phyloP scores from a whole-genome alignment of 2,329 filamentous ascomycete species.

The Pestalotiopsis fici region DNA sequence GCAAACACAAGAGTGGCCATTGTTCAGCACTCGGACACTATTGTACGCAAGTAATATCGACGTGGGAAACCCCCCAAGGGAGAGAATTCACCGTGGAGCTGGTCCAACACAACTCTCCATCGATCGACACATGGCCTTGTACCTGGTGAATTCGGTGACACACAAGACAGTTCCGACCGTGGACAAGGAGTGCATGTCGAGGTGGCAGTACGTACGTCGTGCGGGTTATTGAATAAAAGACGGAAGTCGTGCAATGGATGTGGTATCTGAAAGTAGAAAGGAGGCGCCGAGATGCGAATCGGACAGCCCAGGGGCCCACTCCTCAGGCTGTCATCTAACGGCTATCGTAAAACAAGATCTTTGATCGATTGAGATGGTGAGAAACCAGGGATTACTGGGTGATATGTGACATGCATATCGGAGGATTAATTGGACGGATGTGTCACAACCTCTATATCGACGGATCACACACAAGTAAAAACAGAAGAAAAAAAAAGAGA shows the following conservation, averaged over 20 bases:
- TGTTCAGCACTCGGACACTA: no score
- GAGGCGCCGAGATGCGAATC: background rate
- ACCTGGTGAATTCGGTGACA: background rate
- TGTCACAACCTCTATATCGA: background rate
- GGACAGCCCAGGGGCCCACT: background rate
- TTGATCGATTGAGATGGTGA: conserved; percentile 1
- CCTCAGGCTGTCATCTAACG: conserved; percentile 8
- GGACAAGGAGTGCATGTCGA: background rate
- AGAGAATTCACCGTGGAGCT: no score
- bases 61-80: no score
- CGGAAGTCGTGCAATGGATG: background rate
- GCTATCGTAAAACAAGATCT: conserved; percentile 11
- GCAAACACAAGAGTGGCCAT: background rate
- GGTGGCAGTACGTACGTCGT: background rate
- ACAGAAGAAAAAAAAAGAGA: background rate
- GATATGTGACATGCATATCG: conserved; percentile 1
- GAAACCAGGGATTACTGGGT: conserved; percentile 3
- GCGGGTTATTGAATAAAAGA: background rate
- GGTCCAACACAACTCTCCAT: background rate
- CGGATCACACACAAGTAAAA: background rate
- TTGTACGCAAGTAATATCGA: no score
- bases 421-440: background rate
- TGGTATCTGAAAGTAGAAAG: background rate
- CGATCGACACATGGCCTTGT: background rate
- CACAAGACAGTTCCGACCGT: background rate